Percentiles rank a stretch among this genome's conserved stretches.
Conservation (phyloP, 805 yeast genomes). For the Wickerhamiella spandovensis region DNA sequence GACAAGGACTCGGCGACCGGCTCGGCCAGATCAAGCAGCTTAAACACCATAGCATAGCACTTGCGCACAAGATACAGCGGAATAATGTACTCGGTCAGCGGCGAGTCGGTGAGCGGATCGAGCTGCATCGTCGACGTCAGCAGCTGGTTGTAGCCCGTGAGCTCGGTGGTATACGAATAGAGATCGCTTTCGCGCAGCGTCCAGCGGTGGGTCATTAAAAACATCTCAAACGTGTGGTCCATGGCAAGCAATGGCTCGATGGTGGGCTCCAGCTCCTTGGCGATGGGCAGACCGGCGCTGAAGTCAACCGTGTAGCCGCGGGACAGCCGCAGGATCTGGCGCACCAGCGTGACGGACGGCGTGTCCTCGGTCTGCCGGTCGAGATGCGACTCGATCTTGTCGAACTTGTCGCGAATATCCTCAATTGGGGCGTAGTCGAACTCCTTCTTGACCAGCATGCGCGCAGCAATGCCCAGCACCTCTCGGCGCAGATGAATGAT, state of each 20-base stretch:
- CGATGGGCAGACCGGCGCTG: constrained; percentile 24
- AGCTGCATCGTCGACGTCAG: constrained; percentile 10
- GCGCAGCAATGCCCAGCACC: constrained; percentile 8
- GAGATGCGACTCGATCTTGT: constrained; percentile 3
- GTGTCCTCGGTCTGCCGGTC: not conserved
- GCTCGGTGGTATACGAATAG: constrained; percentile 62
- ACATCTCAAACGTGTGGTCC: constrained; percentile 63
- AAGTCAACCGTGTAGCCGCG: constrained; percentile 3
- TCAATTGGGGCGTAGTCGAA: constrained; percentile 4
- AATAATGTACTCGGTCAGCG: constrained; percentile 1
- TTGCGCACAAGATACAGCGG: constrained; percentile 65
- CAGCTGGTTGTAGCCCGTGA: constrained; percentile 60
- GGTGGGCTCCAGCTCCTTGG: constrained; percentile 39
- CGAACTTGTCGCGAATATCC: constrained; percentile 7
- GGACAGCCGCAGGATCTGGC: not conserved
- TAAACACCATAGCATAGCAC: constrained; percentile 82
- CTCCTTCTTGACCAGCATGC: constrained; percentile 2
- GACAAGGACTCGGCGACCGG: constrained; percentile 91
- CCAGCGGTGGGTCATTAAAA: constrained; percentile 91
- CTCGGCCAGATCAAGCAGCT: constrained; percentile 79
- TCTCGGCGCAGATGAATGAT: constrained; percentile 17
- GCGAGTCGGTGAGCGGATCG: not conserved
- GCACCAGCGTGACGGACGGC: not conserved
- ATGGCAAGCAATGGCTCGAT: constrained; percentile 52
- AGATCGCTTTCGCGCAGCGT: constrained; percentile 92